Conservation (phyloP, 2,329 filamentous ascomycete species). For the Amauroascus verrucosus region DNA sequence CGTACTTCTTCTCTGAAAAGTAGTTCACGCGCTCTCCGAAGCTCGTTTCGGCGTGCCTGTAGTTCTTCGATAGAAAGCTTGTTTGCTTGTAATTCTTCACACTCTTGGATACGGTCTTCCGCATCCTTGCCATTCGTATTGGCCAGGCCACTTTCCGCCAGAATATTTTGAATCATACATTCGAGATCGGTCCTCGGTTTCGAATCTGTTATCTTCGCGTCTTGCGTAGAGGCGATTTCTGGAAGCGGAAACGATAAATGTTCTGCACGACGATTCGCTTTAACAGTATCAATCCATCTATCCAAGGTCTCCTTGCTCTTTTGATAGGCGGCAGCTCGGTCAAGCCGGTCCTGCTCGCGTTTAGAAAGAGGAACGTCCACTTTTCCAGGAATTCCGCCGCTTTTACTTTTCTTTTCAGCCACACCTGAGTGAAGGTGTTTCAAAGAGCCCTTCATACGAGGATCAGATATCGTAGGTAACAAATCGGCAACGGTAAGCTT, state of each 20-base stretch:
- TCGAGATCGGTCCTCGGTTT: conserved; percentile 72
- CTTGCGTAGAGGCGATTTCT: conserved; percentile 53
- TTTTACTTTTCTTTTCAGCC: conserved; percentile 40
- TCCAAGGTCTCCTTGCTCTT: conserved; percentile 86
- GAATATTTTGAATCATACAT: conserved; percentile 72
- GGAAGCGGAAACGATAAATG: conserved; percentile 79
- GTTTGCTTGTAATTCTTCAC: conserved; percentile 59
- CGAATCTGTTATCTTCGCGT: conserved; percentile 46
- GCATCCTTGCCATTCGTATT: conserved; percentile 47
- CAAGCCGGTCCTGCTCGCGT: conserved; percentile 73
- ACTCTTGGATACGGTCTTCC: conserved; percentile 57
- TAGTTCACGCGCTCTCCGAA: conserved; percentile 71
- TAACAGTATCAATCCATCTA: conserved; percentile 90
- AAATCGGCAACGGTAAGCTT: conserved; percentile 70
- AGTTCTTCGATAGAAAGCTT: conserved; percentile 63
- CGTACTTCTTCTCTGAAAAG: conserved; percentile 81
- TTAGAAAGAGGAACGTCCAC: conserved; percentile 74
- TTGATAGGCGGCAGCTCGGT: conserved; percentile 72
- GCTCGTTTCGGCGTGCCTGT: conserved; percentile 59
- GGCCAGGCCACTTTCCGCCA: conserved; percentile 74
- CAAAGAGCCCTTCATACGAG: conserved; percentile 64
- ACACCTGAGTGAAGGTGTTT: conserved; percentile 51
- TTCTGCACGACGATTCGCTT: conserved; percentile 83
- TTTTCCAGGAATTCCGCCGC: conserved; percentile 52
- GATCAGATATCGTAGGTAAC: conserved; percentile 60